Percentiles rank a stretch among this genome's conserved stretches.
Evolutionary conservation across 2,329 filamentous ascomycete species (phyloP).

Genomic region (Dichotomopilus funicola): DNA sequence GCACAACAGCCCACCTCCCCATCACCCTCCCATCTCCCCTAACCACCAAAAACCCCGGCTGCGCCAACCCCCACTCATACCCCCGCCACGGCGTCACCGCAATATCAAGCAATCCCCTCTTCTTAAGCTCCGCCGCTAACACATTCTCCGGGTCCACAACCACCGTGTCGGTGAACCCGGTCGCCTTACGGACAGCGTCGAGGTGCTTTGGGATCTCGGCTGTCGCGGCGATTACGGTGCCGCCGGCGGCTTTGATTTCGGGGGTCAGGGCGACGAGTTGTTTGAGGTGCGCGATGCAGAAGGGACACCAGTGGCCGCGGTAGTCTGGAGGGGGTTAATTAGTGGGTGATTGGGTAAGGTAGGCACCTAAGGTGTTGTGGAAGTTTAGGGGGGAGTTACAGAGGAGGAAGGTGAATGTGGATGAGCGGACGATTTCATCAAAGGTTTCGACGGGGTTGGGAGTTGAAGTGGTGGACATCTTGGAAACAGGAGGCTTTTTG

Average conservation of each 20-base stretch:
- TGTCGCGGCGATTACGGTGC: not conserved
- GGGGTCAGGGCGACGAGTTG: not conserved
- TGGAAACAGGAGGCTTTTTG: not conserved
- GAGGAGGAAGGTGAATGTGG: not conserved
- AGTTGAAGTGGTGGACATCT: not conserved
- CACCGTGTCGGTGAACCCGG: not conserved
- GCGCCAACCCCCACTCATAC: slow-evolving; percentile 1
- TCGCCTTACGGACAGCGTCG: not conserved
- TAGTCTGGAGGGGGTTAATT: slow-evolving; percentile 1
- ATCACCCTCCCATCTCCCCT: not conserved
- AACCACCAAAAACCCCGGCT: not conserved
- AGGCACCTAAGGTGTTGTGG: too few species aligned
- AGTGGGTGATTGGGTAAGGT: too few species aligned
- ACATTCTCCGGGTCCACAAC: slow-evolving; percentile 1
- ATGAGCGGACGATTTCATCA: not conserved
- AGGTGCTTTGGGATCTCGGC: not conserved
- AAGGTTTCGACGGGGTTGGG: not conserved
- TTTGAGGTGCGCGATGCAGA: slow-evolving; percentile 3
- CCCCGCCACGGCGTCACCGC: not conserved
- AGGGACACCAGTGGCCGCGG: slow-evolving; percentile 6
- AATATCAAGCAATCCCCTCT: not conserved
- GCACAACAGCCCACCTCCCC: not conserved
- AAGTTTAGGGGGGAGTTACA: slow-evolving; percentile 1
- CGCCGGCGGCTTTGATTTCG: slow-evolving; percentile 1
- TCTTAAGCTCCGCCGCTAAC: not conserved